Evolutionary conservation across 306 rosid genomes (phyloP), one percentile per base, ranked within the genome.

Genomic region (Lathyrus sativus): DNA sequence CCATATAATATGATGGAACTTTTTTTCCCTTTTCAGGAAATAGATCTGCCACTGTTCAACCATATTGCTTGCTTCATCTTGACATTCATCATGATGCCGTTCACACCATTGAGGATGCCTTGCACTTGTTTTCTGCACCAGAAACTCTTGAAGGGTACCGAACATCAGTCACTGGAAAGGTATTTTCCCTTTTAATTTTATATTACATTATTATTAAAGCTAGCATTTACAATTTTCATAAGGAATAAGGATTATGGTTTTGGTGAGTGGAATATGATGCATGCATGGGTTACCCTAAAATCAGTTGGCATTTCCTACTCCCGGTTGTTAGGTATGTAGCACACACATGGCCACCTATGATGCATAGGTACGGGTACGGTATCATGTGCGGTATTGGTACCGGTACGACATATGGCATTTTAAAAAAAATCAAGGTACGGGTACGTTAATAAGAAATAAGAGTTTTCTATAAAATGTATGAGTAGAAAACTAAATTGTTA

Each of bases 71-170:
- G 82, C 95, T 95, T 68, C 99, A 90, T 76, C 97, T 95, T 63
- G 99, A 95, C 81, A 95, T 95, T 75, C 64, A 71, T 62, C 90
- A 85, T 75, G 91, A 95, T 9, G 80, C 88, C 35, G 96, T 90
- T 44, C 79, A 67, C 43, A 84, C 92, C 0, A 90, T 95, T 45
- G 96, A 90, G 82, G 92, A 90, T 80, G 99, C 99, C 7, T 76
- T 95, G 68, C 89, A 72, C 79, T 68, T 88, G 80, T 95, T 88
- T 83, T 87, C 95, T 80, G 95, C 87, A n/a, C 88, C 88, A 35
- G 99, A 90, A 81, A 81, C 86, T 71, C 88, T 95, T 31, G 99
- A 95, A 82, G 99, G 97, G 26, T 95, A 90, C 76, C 86, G 91
- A 59, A 9, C 97, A 44, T 84, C 97, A 11, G 48, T 76, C 39